A percentile compares a stretch with the other conserved stretches of the same genome.
Evolutionary conservation across 139 green algal genomes (phyloP).

Genomic region (Volvox reticuliferus): DNA sequence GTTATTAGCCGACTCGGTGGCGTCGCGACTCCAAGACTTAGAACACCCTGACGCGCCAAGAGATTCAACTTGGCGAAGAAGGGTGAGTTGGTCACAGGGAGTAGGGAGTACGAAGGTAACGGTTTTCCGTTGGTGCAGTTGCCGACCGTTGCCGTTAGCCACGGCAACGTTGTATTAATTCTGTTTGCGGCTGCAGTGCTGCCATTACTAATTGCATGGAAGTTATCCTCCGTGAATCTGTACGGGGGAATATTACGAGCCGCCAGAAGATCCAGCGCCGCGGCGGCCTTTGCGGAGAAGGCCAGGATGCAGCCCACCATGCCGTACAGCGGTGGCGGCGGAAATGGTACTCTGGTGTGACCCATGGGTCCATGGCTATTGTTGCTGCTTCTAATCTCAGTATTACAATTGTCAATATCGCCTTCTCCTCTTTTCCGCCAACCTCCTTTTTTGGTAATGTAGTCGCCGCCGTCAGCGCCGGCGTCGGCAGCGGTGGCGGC

Average conservation of each 20-base stretch:
- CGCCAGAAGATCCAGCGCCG: neutral
- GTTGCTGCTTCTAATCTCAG: too few relatives aligned
- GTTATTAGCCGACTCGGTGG: neutral
- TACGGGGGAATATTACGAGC: neutral
- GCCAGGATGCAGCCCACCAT: conserved; percentile 26
- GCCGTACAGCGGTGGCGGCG: neutral
- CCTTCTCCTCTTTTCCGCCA: too few relatives aligned
- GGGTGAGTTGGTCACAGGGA: neutral
- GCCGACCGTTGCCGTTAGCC: too few relatives aligned
- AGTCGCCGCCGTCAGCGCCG: neutral
- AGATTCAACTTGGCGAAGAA: neutral
- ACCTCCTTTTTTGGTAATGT: too few relatives aligned
- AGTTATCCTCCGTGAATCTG: neutral
- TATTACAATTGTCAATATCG: too few relatives aligned
- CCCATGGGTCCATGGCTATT: neutral
- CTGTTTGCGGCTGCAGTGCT: too few relatives aligned
- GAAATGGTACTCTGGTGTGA: neutral
- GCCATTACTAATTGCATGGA: too few relatives aligned
- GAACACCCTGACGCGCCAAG: neutral
- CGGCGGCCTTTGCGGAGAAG: neutral
- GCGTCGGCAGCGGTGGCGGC: neutral
- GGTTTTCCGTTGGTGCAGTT: neutral
- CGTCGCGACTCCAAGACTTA: neutral
- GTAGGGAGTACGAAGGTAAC: neutral
- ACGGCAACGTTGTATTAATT: too few relatives aligned